Evolutionary conservation across 768 basidiomycete species (phyloP).

Genomic region (Russula olivacea): DNA sequence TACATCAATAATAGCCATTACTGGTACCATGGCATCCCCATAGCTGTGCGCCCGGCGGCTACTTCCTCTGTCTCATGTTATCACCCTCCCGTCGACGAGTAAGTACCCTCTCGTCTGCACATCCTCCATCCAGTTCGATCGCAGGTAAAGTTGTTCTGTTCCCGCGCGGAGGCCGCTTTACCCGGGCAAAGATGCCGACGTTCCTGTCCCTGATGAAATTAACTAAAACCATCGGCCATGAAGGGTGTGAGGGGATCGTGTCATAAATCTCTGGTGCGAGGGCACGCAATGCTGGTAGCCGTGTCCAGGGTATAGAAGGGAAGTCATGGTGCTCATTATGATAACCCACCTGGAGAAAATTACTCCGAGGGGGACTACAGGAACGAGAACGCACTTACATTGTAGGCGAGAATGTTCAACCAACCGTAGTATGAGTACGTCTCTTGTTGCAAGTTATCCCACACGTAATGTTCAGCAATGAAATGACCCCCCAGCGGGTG

Average conservation of each 20-base stretch:
- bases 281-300: constrained; percentile 71
- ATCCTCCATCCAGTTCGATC: constrained; percentile 23
- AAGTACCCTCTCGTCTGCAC: constrained; percentile 17
- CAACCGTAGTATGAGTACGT: constrained; percentile 96
- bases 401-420: constrained; percentile 87
- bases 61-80: constrained; percentile 11
- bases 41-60: not conserved
- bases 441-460: constrained; percentile 89
- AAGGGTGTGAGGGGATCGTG: constrained; percentile 75
- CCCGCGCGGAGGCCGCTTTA: constrained; percentile 48
- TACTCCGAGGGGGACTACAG: constrained; percentile 5
- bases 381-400: constrained; percentile 47
- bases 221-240: constrained; percentile 91
- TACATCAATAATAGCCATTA: not conserved
- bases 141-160: not conserved
- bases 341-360: constrained; percentile 71
- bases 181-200: constrained; percentile 84
- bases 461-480: constrained; percentile 94
- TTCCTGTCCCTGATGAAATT: constrained; percentile 90
- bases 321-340: constrained; percentile 99
- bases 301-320: constrained; percentile 93
- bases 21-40: not conserved
- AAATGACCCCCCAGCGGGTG: constrained; percentile 98
- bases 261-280: constrained; percentile 94
- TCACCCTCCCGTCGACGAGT: not conserved